Base-by-base conservation (phyloP, 2,329 filamentous ascomycete genomes). In the Thielaviopsis euricoi region DNA sequence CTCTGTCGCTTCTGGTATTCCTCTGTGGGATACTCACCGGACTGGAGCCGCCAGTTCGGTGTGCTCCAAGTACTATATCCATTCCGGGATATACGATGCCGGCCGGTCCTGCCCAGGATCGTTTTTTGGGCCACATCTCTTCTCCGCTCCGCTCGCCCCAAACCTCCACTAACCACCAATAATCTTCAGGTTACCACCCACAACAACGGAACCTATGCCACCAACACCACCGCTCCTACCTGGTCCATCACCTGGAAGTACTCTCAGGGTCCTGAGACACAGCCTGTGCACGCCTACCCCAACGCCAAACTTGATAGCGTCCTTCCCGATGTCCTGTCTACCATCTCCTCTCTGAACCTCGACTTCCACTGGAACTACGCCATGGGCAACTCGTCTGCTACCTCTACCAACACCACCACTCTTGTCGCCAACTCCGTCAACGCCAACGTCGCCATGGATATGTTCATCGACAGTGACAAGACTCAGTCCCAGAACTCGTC, bases 381-480 rank as follows among this genome's bases (percentile, higher is more conserved):
- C n/a, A 51, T 71, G 7, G 74, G 76, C 60, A 72, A 77, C 62
- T 59, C 61, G 13, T 67, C 69, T 0, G 66, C 66, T 4, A 63
- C 67, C 1, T 65, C 66, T 12, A 73, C 72, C 1, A 67, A 71
- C 58, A 60, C 66, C 2, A 40, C 65, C 0, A 64, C 65, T 0
- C 66, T 79, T 13, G 64, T 61, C 2, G 60, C 66, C 0, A 65
- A 67, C n/a, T 61, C 64, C 0, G 66, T 78, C 60, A 76, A 78
- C 62, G 68, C 76, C 65, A 81, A 81, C 69, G 76, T 81, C 37
- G 77, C 77, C 40, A 69, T 81, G 61, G 78, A 81, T 68, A 77
- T 81, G 72, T 81, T 80, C 66, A 66, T 80, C 57, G 77, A 79
- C 62, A 64, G 63, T 25, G 70, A 77, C 64, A 64, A 71, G 57